phyloP scores from a whole-genome alignment of 805 yeast species.

The Pichia deserticola region DNA sequence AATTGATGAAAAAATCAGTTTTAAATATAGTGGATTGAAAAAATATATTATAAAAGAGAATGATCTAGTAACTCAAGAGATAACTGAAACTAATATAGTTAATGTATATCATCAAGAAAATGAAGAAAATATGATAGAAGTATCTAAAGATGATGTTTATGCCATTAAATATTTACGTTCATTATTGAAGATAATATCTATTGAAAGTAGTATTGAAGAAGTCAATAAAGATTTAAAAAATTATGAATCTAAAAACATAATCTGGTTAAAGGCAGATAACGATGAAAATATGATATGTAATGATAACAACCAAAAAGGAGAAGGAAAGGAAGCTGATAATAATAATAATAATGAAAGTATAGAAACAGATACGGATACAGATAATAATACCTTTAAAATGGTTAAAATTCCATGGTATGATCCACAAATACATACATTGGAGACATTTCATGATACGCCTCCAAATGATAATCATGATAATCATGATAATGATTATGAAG shows the following conservation, averaged over 20 bases:
- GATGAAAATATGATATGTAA: too few relatives aligned
- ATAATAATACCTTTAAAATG: constrained; percentile 3
- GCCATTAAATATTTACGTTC: constrained; percentile 22
- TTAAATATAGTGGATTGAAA: constrained; percentile 1
- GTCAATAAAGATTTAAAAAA: constrained; percentile 13
- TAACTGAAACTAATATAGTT: neutral
- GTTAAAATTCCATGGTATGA: constrained; percentile 8
- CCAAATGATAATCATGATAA: too few relatives aligned
- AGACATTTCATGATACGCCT: too few relatives aligned
- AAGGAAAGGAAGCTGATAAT: constrained; percentile 6
- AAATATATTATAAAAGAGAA: neutral
- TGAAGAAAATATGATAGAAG: neutral
- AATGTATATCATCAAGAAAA: neutral
- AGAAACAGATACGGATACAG: neutral
- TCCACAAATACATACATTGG: neutral
- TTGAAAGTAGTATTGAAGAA: constrained; percentile 19
- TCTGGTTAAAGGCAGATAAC: neutral
- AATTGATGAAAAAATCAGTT: neutral
- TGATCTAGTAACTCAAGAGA: neutral
- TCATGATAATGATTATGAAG: too few relatives aligned
- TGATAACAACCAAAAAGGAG: neutral
- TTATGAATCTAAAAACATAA: constrained; percentile 12
- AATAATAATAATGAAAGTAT: neutral
- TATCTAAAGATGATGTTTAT: constrained; percentile 11
- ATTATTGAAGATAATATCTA: constrained; percentile 19